phyloP scores from a whole-genome alignment of 768 basidiomycete genomes.

The Pleurotus eryngii region DNA sequence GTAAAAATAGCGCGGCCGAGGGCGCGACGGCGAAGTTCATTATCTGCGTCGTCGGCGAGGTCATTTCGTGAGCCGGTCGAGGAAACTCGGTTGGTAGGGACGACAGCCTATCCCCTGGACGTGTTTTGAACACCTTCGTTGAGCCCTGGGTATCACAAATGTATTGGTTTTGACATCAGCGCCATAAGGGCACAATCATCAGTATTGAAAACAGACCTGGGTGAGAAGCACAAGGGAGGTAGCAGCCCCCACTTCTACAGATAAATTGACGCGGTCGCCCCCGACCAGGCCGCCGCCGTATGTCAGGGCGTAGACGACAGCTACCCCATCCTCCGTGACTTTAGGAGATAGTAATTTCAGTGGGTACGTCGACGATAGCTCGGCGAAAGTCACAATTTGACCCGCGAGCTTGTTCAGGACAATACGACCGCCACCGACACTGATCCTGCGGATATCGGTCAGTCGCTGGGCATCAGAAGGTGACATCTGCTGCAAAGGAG shows the following conservation, averaged over 20 bases:
- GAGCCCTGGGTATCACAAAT: slow-evolving; percentile 55
- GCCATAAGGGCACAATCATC: no score
- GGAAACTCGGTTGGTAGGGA: slow-evolving; percentile 21
- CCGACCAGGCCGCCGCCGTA: slow-evolving; percentile 93
- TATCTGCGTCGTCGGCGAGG: slow-evolving; percentile 50
- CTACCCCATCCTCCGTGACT: slow-evolving; percentile 45
- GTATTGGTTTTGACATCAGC: no score
- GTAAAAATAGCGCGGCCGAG: slow-evolving; percentile 63
- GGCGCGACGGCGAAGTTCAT: slow-evolving; percentile 53
- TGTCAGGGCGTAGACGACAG: slow-evolving; percentile 72
- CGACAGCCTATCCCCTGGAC: slow-evolving; percentile 58
- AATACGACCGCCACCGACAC: slow-evolving; percentile 57
- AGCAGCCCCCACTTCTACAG: slow-evolving; percentile 54
- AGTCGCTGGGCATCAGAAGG: neutral
- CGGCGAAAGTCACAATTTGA: slow-evolving; percentile 58
- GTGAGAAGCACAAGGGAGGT: slow-evolving; percentile 73
- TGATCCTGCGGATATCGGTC: slow-evolving; percentile 23
- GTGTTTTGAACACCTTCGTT: slow-evolving; percentile 91
- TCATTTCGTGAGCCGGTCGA: neutral
- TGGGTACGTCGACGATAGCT: slow-evolving; percentile 80
- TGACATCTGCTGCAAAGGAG: neutral
- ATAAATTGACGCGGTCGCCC: slow-evolving; percentile 70
- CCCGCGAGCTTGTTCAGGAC: slow-evolving; percentile 45
- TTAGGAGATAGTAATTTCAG: slow-evolving; percentile 83
- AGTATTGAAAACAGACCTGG: slow-evolving; percentile 52